These are phyloP conservation scores for Thymus mandschuricus DNA, from an alignment of 257 asterid species.

Conservation along the genomic window DNA sequence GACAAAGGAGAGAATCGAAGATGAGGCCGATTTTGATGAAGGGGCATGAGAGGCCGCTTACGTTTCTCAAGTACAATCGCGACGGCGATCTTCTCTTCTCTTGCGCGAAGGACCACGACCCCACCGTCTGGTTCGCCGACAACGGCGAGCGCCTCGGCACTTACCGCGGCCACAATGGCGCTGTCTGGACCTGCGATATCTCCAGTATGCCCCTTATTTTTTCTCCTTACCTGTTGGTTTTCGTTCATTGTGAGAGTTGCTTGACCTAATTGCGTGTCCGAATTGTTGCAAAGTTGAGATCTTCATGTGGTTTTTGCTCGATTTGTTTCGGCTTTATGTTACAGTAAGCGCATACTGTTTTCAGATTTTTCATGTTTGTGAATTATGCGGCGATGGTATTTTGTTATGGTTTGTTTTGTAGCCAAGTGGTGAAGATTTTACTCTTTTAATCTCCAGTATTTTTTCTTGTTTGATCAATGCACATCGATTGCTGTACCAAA, in stretches of 20 bases:
- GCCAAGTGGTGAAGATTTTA: neutral
- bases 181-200: constrained; percentile 95
- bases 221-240: neutral
- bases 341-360: neutral
- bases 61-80: constrained; percentile 75
- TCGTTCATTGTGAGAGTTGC: neutral
- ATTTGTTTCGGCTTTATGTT: neutral
- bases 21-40: constrained; percentile 96
- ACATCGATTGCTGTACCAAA: neutral
- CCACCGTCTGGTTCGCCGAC: constrained; percentile 93
- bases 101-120: constrained; percentile 89
- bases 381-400: neutral
- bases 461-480: neutral
- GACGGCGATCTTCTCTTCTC: constrained; percentile 93
- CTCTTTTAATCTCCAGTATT: neutral
- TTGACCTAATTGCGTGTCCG: neutral
- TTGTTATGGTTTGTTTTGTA: neutral
- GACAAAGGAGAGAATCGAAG: neutral
- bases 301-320: neutral
- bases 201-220: constrained; percentile 47
- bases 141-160: constrained; percentile 97
- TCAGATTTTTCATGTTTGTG: neutral
- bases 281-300: neutral
- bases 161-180: constrained; percentile 93
- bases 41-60: constrained; percentile 96